Conservation (phyloP, 257 asterid genomes). For the Hygrophila difformis region DNA sequence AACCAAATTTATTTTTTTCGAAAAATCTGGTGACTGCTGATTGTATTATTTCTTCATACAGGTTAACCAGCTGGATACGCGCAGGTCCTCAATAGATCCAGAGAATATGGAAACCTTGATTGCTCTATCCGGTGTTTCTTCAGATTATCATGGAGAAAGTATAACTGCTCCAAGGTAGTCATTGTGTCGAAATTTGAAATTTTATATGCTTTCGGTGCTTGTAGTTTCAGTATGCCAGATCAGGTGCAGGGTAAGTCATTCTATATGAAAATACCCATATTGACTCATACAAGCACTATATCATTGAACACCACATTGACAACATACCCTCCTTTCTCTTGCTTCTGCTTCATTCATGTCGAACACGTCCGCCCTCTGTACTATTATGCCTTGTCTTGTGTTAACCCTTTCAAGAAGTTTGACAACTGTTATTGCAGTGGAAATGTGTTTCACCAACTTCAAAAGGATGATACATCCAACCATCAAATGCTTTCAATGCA, state of each 20-base stretch:
- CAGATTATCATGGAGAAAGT: constrained; percentile 16
- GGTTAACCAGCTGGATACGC: constrained; percentile 19
- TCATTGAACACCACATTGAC: too few relatives aligned
- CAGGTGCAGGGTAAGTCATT: background rate
- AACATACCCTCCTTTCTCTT: constrained; percentile 1
- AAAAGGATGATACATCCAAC: constrained; percentile 24
- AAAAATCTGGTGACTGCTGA: constrained; percentile 4
- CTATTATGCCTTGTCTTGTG: constrained; percentile 1
- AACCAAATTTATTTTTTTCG: background rate
- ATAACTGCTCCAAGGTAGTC: constrained; percentile 23
- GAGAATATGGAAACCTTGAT: constrained; percentile 19
- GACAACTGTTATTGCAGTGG: constrained; percentile 23
- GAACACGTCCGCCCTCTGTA: background rate
- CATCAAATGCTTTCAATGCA: constrained; percentile 23
- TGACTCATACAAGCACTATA: too few relatives aligned
- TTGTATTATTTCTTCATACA: constrained; percentile 5
- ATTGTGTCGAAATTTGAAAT: constrained; percentile 10
- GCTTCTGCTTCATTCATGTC: background rate
- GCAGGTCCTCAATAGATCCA: constrained; percentile 17
- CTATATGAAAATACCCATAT: too few relatives aligned
- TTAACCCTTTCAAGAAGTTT: constrained; percentile 2
- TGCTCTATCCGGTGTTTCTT: constrained; percentile 19
- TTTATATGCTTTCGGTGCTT: constrained; percentile 1
- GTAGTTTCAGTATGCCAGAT: background rate
- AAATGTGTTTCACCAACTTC: constrained; percentile 22